Conservation (phyloP, 2,329 filamentous ascomycete genomes). For the Penicillium glabrum region DNA sequence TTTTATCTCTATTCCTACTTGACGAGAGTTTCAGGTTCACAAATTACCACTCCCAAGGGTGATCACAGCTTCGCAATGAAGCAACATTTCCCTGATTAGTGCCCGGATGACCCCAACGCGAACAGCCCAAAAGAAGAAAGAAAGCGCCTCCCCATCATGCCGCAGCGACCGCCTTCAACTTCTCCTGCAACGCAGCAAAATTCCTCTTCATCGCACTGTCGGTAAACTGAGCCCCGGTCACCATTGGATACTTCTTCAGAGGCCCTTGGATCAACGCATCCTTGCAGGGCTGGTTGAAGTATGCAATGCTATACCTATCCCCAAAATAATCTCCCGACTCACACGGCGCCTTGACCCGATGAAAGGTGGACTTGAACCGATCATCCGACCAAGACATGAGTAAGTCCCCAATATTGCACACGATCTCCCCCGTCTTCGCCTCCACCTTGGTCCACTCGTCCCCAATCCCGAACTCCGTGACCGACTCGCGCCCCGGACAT, state of each 20-base stretch:
- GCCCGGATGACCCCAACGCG: conserved; percentile 16
- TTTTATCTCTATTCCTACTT: conserved; percentile 19
- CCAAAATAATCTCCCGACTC: conserved; percentile 58
- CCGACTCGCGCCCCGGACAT: conserved; percentile 62
- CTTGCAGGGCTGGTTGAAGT: conserved; percentile 64
- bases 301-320: conserved; percentile 64
- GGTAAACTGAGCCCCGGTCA: conserved; percentile 63
- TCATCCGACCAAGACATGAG: conserved; percentile 69
- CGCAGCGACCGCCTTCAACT: conserved; percentile 35
- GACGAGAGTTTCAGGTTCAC: conserved; percentile 11
- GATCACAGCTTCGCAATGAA: not conserved
- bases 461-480: conserved; percentile 59
- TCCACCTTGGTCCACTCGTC: conserved; percentile 66
- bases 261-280: conserved; percentile 62
- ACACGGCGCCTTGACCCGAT: conserved; percentile 62
- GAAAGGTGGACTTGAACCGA: conserved; percentile 66
- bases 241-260: conserved; percentile 59
- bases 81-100: conserved; percentile 4
- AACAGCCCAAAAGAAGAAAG: conserved; percentile 1
- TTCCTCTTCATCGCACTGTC: conserved; percentile 57
- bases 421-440: conserved; percentile 53
- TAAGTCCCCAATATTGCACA: conserved; percentile 67
- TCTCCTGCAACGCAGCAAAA: conserved; percentile 54
- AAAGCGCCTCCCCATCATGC: conserved; percentile 5
- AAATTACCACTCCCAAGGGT: not conserved